Base-by-base conservation (phyloP, 441 rosid genomes). In the Dalechampia spathulata region DNA sequence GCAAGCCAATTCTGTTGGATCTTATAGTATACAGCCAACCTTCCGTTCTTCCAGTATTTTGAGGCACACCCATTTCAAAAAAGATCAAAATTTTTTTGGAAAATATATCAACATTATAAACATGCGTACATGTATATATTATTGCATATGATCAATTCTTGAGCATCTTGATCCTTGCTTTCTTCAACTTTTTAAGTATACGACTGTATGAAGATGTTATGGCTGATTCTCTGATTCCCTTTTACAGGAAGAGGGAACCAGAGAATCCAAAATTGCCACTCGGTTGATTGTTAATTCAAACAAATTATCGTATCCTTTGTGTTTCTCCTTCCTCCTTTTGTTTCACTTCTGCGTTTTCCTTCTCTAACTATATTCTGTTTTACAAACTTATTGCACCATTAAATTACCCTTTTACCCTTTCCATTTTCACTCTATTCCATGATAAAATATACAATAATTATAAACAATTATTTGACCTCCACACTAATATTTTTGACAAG, bases 1-100 rank as follows among this genome's bases (percentile, higher is more conserved):
- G 95, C 37, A 79, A 73, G n/a, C 99, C 92, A 67, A 93, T 72
- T 61, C 93, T 81, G 68, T 76, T 82, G 47, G 81, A 75, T 65
- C 94, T 80, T 57, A 90, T 77, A 50, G 79, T 72, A 65, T 83
- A 83, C 25, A 90, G 72, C 99, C 99, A 93, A 19, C 97, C 99
- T 50, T 87, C 96, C 86, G 87, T 85, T 68, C 67, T 81, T 17
- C 71, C 76, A 43, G 75, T 86, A 30, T 51, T 58, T 61, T 60
- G 64, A 7, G 71, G 5, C 63, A 70, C 32, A 61, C 65, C 77
- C 81, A 77, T 77, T 55, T 62, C 51, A 50, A 12, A 39, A 37
- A 50, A 42, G n/a, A n/a, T n/a, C n/a, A n/a, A n/a, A n/a, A n/a
- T n/a, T 30, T 30, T 30, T 30, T 30, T 30, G n/a, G 22, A 12